A percentile compares a stretch with the other conserved stretches of the same genome.
Evolutionary conservation across 2,329 filamentous ascomycete genomes (phyloP).

Genomic region (Chrysosphaeria jannelii): DNA sequence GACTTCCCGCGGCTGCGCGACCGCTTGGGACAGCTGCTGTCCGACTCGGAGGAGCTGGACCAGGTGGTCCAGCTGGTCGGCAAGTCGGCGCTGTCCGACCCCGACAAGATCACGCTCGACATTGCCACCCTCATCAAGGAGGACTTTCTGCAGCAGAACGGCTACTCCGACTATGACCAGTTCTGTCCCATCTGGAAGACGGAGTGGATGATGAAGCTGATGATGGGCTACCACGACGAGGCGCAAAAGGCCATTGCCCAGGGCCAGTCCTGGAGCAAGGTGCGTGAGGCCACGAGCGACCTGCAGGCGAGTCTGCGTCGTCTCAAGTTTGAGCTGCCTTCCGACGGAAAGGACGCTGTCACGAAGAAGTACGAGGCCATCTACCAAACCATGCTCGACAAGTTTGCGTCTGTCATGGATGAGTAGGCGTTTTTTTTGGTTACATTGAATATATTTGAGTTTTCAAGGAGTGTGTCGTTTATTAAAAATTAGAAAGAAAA

Average conservation of each 20-base stretch:
- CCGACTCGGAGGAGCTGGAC: constrained; percentile 88
- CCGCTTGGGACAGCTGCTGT: constrained; percentile 75
- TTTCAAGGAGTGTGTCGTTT: too few relatives aligned
- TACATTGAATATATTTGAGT: too few relatives aligned
- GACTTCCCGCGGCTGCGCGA: constrained; percentile 85
- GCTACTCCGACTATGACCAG: constrained; percentile 96
- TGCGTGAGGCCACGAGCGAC: constrained; percentile 67
- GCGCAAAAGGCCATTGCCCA: constrained; percentile 81
- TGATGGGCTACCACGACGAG: constrained; percentile 95
- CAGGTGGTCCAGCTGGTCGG: constrained; percentile 96
- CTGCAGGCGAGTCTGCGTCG: constrained; percentile 60
- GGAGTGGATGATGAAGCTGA: constrained; percentile 99
- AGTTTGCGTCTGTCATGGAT: constrained; percentile 86
- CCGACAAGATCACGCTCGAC: constrained; percentile 94
- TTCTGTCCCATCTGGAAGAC: constrained; percentile 99
- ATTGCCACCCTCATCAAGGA: constrained; percentile 83
- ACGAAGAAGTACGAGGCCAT: constrained; percentile 87
- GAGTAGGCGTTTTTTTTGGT: too few relatives aligned
- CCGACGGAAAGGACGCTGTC: constrained; percentile 53
- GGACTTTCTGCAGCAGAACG: constrained; percentile 96
- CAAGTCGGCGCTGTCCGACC: constrained; percentile 83
- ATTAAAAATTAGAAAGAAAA: not conserved
- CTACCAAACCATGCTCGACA: constrained; percentile 77
- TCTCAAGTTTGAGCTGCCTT: constrained; percentile 91
- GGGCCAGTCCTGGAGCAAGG: constrained; percentile 75